phyloP scores from a whole-genome alignment of 768 basidiomycete genomes.

The Hysterangium stoloniferum region DNA sequence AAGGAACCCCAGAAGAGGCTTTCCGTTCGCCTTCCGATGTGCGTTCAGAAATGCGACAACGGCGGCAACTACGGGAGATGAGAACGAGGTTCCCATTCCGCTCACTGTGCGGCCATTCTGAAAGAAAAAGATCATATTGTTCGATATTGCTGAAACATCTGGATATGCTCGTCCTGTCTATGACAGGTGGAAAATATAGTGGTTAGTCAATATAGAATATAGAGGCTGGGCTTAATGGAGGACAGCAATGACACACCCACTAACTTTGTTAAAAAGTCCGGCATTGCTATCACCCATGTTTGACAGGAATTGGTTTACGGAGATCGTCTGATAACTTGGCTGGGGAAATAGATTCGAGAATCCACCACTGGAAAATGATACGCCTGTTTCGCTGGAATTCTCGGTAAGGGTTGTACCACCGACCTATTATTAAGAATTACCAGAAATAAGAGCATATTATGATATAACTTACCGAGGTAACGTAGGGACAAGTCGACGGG shows the following conservation, averaged over 20 bases:
- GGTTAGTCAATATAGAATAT: neutral
- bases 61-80: neutral
- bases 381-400: neutral
- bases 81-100: neutral
- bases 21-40: neutral
- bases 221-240: no score
- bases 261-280: neutral
- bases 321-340: neutral
- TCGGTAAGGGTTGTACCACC: neutral
- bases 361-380: neutral
- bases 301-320: neutral
- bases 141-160: neutral
- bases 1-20: neutral
- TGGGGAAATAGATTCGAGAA: neutral
- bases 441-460: no score
- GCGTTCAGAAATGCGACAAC: neutral
- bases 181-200: neutral
- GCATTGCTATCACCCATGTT: neutral
- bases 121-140: neutral
- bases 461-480: neutral
- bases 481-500: slow-evolving; percentile 28
- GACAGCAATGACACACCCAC: no score
- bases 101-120: neutral
- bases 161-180: neutral
- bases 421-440: no score